Evolutionary conservation across 228 moss, liverwort and hornwort species (phyloP).

Genomic region (Sphagnum fallax): DNA sequence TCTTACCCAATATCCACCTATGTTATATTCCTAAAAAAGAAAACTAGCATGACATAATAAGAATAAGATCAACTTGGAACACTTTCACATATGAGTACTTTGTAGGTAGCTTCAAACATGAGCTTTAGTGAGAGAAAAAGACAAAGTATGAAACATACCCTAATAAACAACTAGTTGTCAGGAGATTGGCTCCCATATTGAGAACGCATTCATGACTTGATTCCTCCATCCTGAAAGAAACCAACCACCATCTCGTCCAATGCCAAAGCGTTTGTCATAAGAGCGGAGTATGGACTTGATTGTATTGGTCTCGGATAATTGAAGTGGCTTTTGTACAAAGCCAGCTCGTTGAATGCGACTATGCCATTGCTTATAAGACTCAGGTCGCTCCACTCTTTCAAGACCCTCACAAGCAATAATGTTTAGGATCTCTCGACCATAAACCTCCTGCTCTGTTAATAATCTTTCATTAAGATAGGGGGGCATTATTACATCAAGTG

Average conservation of each 20-base stretch:
- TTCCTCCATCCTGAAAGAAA: conserved; percentile 51
- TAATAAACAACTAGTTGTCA: too few species aligned
- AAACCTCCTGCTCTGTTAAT: conserved; percentile 55
- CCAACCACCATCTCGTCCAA: conserved; percentile 45
- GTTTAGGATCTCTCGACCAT: conserved; percentile 77
- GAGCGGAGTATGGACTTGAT: conserved; percentile 29
- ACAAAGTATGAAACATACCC: too few species aligned
- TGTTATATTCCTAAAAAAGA: too few species aligned
- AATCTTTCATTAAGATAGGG: conserved; percentile 37
- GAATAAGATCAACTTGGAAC: too few species aligned
- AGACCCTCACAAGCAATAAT: conserved; percentile 77
- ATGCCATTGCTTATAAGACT: conserved; percentile 80
- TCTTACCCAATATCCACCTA: too few species aligned
- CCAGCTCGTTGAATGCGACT: conserved; percentile 71
- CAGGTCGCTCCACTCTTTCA: conserved; percentile 81
- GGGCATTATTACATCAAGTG: conserved; percentile 54
- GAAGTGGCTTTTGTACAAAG: conserved; percentile 50
- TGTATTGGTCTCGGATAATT: conserved; percentile 17
- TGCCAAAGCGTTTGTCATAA: conserved; percentile 47
- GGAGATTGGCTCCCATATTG: conserved; percentile 29
- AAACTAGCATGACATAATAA: too few species aligned
- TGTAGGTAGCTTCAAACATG: too few species aligned
- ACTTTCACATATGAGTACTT: too few species aligned
- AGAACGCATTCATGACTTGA: conserved; percentile 37
- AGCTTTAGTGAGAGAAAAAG: too few species aligned